Evolutionary conservation across 73 alveolate genomes (phyloP).

Genomic region (Tetrahymena elliotti): DNA sequence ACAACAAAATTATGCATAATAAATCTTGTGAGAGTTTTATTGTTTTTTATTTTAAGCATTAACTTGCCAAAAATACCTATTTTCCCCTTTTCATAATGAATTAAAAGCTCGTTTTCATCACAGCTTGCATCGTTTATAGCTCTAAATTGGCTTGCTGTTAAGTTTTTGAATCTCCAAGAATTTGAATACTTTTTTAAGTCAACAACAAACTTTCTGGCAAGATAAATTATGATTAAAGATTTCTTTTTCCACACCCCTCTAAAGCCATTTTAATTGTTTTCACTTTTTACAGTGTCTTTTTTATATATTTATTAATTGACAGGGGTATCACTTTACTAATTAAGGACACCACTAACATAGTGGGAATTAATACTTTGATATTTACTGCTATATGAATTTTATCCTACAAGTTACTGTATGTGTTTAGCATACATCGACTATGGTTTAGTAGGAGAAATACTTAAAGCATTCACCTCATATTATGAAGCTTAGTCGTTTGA

Average conservation of each 20-base stretch:
- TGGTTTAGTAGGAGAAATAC: neutral
- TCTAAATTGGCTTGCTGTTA: neutral
- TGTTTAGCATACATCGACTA: neutral
- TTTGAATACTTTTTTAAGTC: neutral
- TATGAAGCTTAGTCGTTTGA: neutral
- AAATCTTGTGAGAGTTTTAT: neutral
- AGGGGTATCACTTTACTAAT: neutral
- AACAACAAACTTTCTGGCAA: neutral
- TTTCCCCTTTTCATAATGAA: neutral
- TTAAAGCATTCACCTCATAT: neutral
- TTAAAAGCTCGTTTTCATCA: neutral
- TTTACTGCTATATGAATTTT: neutral
- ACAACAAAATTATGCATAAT: neutral
- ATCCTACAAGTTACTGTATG: neutral
- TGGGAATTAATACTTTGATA: neutral
- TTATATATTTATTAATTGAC: neutral
- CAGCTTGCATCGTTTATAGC: neutral
- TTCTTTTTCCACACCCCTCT: neutral
- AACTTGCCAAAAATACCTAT: neutral
- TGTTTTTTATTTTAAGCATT: neutral
- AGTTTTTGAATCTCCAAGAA: neutral
- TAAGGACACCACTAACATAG: neutral
- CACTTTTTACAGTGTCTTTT: neutral
- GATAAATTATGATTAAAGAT: neutral
- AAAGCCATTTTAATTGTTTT: neutral